Percentiles rank a stretch among this genome's conserved stretches.
Evolutionary conservation across 164 flowering plant genomes (phyloP).

Genomic region (Annona squamosa): DNA sequence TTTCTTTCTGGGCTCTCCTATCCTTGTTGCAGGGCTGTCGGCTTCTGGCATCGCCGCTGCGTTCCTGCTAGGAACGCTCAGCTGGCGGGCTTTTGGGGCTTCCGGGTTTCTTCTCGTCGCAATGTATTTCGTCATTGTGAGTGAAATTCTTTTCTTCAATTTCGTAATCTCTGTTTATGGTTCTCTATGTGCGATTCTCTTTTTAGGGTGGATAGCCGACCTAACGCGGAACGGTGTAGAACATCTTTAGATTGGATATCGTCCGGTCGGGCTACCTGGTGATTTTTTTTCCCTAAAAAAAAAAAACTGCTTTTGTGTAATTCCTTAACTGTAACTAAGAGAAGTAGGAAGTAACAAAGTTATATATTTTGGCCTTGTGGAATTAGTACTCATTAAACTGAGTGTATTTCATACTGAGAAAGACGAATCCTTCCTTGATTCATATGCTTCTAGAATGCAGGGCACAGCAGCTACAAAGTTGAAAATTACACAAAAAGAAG

Average conservation of each 20-base stretch:
- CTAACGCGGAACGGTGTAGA: background rate
- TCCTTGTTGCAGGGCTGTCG: slow-evolving; percentile 72
- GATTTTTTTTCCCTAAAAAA: background rate
- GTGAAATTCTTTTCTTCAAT: slow-evolving; percentile 8
- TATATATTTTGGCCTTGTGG: background rate
- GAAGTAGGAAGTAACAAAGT: background rate
- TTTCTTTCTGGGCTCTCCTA: slow-evolving; percentile 68
- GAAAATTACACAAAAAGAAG: slow-evolving; percentile 93
- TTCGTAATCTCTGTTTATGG: background rate
- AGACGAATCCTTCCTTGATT: background rate
- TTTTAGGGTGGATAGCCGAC: background rate
- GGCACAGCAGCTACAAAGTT: slow-evolving; percentile 91
- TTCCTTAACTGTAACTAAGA: background rate
- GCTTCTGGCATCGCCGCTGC: slow-evolving; percentile 72
- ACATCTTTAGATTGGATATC: background rate
- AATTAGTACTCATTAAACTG: background rate
- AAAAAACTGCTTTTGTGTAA: too few species aligned
- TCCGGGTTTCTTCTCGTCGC: slow-evolving; percentile 84
- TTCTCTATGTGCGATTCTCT: background rate
- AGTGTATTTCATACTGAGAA: background rate
- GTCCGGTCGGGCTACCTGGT: background rate
- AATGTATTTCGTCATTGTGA: slow-evolving; percentile 69
- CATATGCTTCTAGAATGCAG: slow-evolving; percentile 23
- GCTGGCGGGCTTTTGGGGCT: slow-evolving; percentile 85
- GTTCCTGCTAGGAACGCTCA: slow-evolving; percentile 77